phyloP scores from a whole-genome alignment of 2,329 filamentous ascomycete genomes.

The Leptographium wingfieldii region DNA sequence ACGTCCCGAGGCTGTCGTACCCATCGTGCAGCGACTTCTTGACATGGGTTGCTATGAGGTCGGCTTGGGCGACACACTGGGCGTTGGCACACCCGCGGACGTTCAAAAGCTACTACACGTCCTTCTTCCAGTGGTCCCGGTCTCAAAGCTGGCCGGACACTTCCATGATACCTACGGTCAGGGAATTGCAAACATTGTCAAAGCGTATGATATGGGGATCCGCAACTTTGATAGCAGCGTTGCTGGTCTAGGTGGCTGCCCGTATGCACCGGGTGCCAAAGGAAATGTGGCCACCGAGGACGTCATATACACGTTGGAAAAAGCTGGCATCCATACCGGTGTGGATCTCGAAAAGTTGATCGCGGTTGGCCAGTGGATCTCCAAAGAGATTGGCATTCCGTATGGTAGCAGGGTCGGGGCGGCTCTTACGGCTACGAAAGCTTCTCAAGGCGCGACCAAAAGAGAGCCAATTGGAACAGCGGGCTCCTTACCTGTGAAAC shows the following conservation, averaged over 20 bases:
- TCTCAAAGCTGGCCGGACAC: neutral
- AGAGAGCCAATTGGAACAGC: neutral
- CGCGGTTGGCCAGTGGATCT: neutral
- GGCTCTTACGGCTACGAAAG: neutral
- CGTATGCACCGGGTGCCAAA: conserved; percentile 1
- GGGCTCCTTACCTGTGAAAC: neutral
- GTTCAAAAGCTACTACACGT: neutral
- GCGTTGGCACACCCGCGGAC: neutral
- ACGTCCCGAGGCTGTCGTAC: neutral
- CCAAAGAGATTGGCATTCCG: neutral
- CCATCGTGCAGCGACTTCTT: neutral
- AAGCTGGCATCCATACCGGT: neutral
- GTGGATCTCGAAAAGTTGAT: neutral
- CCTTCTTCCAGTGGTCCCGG: neutral
- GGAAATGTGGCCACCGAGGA: conserved; percentile 3
- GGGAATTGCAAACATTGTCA: neutral
- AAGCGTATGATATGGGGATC: neutral
- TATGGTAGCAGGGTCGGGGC: neutral
- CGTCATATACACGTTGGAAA: neutral
- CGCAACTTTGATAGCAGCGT: conserved; percentile 3
- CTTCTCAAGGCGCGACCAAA: neutral
- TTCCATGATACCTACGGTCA: conserved; percentile 3
- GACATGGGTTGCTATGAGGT: conserved; percentile 2
- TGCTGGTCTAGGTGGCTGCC: conserved; percentile 1
- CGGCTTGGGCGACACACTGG: conserved; percentile 1